Percentiles rank a stretch among this genome's conserved stretches.
phyloP scores from a whole-genome alignment of 2,329 filamentous ascomycete genomes.

The Daldinia sp. region DNA sequence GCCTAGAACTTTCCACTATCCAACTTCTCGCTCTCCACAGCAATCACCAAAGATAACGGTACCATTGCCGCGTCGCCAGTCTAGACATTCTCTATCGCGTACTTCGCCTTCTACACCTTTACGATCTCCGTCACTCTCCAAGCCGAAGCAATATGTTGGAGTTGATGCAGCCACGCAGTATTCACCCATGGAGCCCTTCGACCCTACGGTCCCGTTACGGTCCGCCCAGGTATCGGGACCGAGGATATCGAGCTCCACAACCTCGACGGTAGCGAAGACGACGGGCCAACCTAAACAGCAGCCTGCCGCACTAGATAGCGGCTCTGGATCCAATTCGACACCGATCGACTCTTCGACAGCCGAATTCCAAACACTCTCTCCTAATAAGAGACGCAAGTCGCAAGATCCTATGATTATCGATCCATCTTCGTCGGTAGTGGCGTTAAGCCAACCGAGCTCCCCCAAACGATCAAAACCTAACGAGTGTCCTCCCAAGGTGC shows the following conservation, averaged over 20 bases:
- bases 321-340: constrained; percentile 40
- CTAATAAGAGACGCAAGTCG: constrained; percentile 56
- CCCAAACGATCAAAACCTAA: constrained; percentile 65
- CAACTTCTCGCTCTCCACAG: constrained; percentile 53
- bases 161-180: constrained; percentile 60
- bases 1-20: constrained; percentile 59
- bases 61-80: constrained; percentile 53
- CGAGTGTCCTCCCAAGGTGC: constrained; percentile 59
- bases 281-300: constrained; percentile 27
- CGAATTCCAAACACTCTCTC: constrained; percentile 44
- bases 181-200: constrained; percentile 58
- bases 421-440: constrained; percentile 41
- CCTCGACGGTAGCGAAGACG: constrained; percentile 29
- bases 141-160: constrained; percentile 54
- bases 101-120: constrained; percentile 47
- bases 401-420: constrained; percentile 47
- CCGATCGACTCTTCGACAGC: constrained; percentile 29
- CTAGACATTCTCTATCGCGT: constrained; percentile 44
- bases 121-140: constrained; percentile 44
- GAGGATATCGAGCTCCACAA: constrained; percentile 39
- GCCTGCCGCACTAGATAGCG: constrained; percentile 37
- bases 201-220: constrained; percentile 49
- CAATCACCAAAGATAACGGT: constrained; percentile 53
- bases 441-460: constrained; percentile 48
- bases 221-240: constrained; percentile 46